Evolutionary conservation across 495 filamentous ascomycete species (phyloP).

Genomic region (Astrothelium macrocarpum): DNA sequence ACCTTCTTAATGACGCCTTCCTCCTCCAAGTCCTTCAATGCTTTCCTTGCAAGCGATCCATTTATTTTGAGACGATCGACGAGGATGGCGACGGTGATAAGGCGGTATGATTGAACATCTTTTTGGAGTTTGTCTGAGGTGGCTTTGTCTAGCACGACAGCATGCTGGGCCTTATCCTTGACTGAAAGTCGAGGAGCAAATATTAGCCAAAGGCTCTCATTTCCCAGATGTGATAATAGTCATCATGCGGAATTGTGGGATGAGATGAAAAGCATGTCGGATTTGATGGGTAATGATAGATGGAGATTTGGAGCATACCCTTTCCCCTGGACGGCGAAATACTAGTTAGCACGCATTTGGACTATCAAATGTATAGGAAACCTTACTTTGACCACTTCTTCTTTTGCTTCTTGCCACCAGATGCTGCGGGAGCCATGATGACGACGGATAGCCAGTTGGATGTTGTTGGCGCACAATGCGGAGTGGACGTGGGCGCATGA

Average conservation of each 20-base stretch:
- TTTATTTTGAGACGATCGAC: slow-evolving; percentile 99
- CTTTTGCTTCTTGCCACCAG: slow-evolving; percentile 94
- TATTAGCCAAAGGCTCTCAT: slow-evolving; percentile 27
- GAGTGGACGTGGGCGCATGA: neutral
- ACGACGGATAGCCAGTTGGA: neutral
- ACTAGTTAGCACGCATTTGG: neutral
- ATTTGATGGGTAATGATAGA: slow-evolving; percentile 3
- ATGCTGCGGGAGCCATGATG: slow-evolving; percentile 39
- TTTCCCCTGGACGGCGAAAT: slow-evolving; percentile 50
- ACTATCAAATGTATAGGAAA: too few species aligned
- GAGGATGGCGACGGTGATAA: slow-evolving; percentile 96
- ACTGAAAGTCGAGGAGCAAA: slow-evolving; percentile 45
- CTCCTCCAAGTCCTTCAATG: slow-evolving; percentile 90
- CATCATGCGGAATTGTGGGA: slow-evolving; percentile 15
- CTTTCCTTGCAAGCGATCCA: slow-evolving; percentile 83
- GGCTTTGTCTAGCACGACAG: slow-evolving; percentile 63
- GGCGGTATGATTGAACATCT: slow-evolving; percentile 99
- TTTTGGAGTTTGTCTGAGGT: slow-evolving; percentile 77
- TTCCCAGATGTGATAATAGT: too few species aligned
- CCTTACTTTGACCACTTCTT: slow-evolving; percentile 94
- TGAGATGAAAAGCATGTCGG: slow-evolving; percentile 22
- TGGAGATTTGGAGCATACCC: slow-evolving; percentile 46
- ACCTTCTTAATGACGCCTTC: slow-evolving; percentile 98
- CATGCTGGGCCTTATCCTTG: slow-evolving; percentile 99
- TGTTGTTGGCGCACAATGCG: neutral